A percentile compares a stretch with the other conserved stretches of the same genome.
These are phyloP conservation scores for Tephrocybe sp. DNA, from an alignment of 768 basidiomycete species.

Conservation along the genomic window DNA sequence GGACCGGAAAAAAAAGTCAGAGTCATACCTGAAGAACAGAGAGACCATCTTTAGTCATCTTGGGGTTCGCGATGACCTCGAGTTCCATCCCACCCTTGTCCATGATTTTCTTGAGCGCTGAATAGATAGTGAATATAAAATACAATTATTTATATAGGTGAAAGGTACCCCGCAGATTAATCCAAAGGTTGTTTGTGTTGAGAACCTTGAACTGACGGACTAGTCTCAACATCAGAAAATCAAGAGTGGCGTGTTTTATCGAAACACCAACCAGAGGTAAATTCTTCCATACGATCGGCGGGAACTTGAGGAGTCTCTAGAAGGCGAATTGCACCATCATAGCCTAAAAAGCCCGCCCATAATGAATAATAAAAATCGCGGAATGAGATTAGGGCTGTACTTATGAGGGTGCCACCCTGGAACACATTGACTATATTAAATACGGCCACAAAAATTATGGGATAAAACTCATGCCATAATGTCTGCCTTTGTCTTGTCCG, in stretches of 20 bases:
- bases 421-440: neutral
- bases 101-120: conserved; percentile 76
- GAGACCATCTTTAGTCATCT: conserved; percentile 67
- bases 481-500: conserved; percentile 94
- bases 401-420: conserved; percentile 73
- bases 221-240: conserved; percentile 9
- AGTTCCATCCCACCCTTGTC: conserved; percentile 64
- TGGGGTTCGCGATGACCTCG: conserved; percentile 80
- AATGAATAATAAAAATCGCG: neutral
- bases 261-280: conserved; percentile 54
- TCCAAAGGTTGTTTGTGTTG: conserved; percentile 73
- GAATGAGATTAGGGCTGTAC: conserved; percentile 7
- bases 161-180: conserved; percentile 24
- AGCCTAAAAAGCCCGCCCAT: conserved; percentile 35
- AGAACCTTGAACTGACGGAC: conserved; percentile 81
- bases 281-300: conserved; percentile 77
- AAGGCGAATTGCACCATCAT: conserved; percentile 72
- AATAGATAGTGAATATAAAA: neutral
- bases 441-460: neutral
- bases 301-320: conserved; percentile 87
- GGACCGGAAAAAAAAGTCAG: neutral
- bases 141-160: no score
- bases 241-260: neutral
- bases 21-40: conserved; percentile 59
- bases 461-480: conserved; percentile 30